Evolutionary conservation across 176 grass and related monocot genomes (phyloP).

Genomic region (Melocanna baccifera): DNA sequence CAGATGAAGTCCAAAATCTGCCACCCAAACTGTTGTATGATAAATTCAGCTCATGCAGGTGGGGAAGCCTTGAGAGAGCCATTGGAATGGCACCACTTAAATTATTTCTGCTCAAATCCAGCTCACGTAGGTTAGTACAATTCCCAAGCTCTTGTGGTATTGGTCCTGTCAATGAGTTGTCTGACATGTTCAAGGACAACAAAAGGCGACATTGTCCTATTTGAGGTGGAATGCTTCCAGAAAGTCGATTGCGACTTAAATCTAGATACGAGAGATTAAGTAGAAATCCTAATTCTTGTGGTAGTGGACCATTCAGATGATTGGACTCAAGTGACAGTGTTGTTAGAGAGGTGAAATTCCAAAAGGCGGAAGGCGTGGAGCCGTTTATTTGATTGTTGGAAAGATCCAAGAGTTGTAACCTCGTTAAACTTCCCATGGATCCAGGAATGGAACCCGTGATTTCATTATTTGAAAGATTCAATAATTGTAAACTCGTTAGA

Average conservation of each 20-base stretch:
- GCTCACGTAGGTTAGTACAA: rapidly evolving
- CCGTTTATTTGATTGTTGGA: background rate
- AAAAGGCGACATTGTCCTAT: background rate
- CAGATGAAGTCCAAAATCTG: background rate
- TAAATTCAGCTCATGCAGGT: background rate
- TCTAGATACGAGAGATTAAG: background rate
- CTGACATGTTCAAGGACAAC: rapidly evolving
- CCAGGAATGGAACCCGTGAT: no score
- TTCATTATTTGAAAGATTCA: no score
- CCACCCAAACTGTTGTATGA: background rate
- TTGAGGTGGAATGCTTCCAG: background rate
- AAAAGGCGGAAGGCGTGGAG: background rate
- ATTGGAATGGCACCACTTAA: slow-evolving; percentile 7
- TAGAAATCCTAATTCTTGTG: background rate
- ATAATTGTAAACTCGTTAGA: no score
- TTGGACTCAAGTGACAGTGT: background rate
- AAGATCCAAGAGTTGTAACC: no score
- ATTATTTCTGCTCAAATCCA: slow-evolving; percentile 28
- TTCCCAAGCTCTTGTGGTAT: slow-evolving; percentile 23
- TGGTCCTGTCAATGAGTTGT: background rate
- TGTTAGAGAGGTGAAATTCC: background rate
- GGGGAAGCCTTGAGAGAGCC: background rate
- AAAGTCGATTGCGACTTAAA: background rate
- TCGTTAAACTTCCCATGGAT: no score
- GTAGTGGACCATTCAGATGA: background rate